Base-by-base conservation (phyloP, 352 stramenopile species). In the Globisporangium uncinulatum region DNA sequence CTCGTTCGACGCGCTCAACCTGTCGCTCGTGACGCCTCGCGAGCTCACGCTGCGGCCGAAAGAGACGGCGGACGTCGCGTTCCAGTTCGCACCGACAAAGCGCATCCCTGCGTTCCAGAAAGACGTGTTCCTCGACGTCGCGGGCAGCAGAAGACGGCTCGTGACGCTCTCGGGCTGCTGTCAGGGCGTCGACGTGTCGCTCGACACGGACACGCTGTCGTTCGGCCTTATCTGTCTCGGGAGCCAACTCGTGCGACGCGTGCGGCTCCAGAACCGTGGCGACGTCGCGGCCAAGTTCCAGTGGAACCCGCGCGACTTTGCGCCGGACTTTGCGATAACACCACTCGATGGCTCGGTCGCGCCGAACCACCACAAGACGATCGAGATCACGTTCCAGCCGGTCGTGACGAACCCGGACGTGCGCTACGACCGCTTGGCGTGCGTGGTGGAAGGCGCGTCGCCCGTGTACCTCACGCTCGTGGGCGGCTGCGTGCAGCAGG, bases 301-400 rank as follows among this genome's bases (percentile, higher is more conserved):
- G 48, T 98, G 92, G 92, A 83, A 88, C 29, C 36, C 72, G 8
- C 70, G 65, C 4, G 70, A 83, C 10, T 93, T 97, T 59, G 73
- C 71, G 1, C 71, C 78, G 1, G 77, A 97, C 48, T 97, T 98
- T 57, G 54, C 58, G 0, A 82, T 98, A 4, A 66, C 80, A 0
- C 93, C 93, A 0, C 34, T 71, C 0, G 86, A 97, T 47, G 93
- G 92, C 9, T 73, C 91, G 20, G 59, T 98, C 19, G 67, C 79
- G 8, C 86, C 93, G 6, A 87, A 94, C 42, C 71, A 85, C 50
- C 83, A 97, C 61, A 90, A 95, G 54, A 75, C 71, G 4, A 79
- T 98, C 37, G 92, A 98, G 20, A 75, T 98, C 29, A 90, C 83
- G 6, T 98, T 98, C 63, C 87, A 89, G 49, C 93, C 93, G 0